Percentiles rank a stretch among this genome's conserved stretches.
These are phyloP conservation scores for Picocystis sp. DNA, from an alignment of 163 green algal genomes.

Conservation along the genomic window DNA sequence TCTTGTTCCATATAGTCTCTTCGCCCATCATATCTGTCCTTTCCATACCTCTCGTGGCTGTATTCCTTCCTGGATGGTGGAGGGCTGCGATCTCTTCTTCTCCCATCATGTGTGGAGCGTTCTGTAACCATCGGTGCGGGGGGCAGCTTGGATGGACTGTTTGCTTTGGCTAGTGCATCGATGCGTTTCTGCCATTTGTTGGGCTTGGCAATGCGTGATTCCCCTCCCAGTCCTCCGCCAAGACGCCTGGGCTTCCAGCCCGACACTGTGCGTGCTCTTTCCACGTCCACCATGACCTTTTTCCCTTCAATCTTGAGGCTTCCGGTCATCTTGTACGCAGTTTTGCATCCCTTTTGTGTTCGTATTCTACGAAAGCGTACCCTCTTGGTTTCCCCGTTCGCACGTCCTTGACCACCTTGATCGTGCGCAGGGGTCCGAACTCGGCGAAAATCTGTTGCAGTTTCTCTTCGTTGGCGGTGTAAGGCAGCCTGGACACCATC, in stretches of 20 bases:
- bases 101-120: no score
- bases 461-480: constrained; percentile 65
- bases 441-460: constrained; percentile 70
- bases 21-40: no score
- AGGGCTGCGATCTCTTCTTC: no score
- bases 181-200: constrained; percentile 1
- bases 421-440: constrained; percentile 62
- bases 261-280: constrained; percentile 67
- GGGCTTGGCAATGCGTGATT: constrained; percentile 21
- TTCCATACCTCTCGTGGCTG: no score
- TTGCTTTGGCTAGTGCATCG: no score
- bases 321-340: constrained; percentile 71
- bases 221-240: constrained; percentile 57
- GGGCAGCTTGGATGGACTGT: no score
- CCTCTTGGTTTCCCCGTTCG: constrained; percentile 49
- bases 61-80: no score
- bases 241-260: constrained; percentile 52
- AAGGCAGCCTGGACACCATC: constrained; percentile 59
- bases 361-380: constrained; percentile 82
- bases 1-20: no score
- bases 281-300: constrained; percentile 66
- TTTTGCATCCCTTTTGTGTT: constrained; percentile 83
- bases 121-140: no score
- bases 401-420: constrained; percentile 56
- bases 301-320: constrained; percentile 59